Conservation (phyloP, 129 eudicot species). For the Artemisia argyi region DNA sequence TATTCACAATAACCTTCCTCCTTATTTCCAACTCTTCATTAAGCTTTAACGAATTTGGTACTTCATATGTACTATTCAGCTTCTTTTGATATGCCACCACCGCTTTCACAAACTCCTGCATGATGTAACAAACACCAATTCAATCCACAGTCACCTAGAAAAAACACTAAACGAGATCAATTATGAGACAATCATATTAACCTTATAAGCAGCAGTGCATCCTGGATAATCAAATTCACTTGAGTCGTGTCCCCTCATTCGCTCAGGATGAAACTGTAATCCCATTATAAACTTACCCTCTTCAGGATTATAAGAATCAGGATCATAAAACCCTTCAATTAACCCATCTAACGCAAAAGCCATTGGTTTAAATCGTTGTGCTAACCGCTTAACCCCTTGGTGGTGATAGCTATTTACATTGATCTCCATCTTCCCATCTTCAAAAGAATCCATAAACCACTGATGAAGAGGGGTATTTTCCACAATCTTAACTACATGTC, state of each 20-base stretch:
- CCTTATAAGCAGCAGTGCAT: constrained; percentile 92
- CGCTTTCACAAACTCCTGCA: constrained; percentile 88
- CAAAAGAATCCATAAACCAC: constrained; percentile 75
- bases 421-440: constrained; percentile 49
- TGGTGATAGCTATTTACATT: constrained; percentile 92
- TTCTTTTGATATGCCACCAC: constrained; percentile 79
- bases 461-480: constrained; percentile 67
- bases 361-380: constrained; percentile 84
- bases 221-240: constrained; percentile 90
- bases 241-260: constrained; percentile 62
- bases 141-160: no score
- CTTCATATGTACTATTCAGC: constrained; percentile 40
- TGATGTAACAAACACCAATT: background rate
- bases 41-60: constrained; percentile 48
- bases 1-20: constrained; percentile 57
- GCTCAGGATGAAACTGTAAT: constrained; percentile 92
- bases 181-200: background rate
- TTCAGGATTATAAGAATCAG: constrained; percentile 81
- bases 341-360: constrained; percentile 87
- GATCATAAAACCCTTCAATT: constrained; percentile 91
- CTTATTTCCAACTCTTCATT: constrained; percentile 68
- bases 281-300: constrained; percentile 99
- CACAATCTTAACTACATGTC: constrained; percentile 68
- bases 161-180: no score
- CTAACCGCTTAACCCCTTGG: constrained; percentile 88